These are phyloP conservation scores for Pistacia atlantica DNA, from an alignment of 345 rosid species.

Conservation along the genomic window DNA sequence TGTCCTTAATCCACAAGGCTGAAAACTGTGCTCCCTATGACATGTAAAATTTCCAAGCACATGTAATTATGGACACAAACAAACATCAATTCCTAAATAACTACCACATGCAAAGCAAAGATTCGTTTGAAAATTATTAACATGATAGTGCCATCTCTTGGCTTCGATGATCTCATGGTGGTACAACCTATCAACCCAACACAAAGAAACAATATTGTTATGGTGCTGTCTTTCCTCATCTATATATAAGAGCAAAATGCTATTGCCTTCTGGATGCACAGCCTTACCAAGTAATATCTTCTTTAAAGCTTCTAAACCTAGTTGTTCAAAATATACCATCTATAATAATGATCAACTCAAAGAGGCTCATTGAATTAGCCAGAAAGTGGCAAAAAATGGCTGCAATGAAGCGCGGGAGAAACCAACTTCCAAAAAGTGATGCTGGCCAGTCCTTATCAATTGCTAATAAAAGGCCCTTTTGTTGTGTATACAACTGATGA, in stretches of 20 bases:
- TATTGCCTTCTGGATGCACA: background rate
- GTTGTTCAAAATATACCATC: background rate
- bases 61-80: too few relatives aligned
- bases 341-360: constrained; percentile 26
- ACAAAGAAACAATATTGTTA: background rate
- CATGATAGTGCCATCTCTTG: background rate
- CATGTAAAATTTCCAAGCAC: too few relatives aligned
- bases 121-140: too few relatives aligned
- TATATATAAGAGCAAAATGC: background rate
- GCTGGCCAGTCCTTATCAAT: background rate
- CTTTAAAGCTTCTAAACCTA: background rate
- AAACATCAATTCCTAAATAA: too few relatives aligned
- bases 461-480: constrained; percentile 31
- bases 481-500: constrained; percentile 34
- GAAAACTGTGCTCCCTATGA: too few relatives aligned
- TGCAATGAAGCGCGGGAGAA: constrained; percentile 3
- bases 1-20: too few relatives aligned
- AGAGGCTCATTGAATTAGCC: constrained; percentile 18
- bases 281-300: background rate
- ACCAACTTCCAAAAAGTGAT: constrained; percentile 20
- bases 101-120: too few relatives aligned
- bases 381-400: constrained; percentile 27
- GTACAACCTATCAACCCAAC: background rate
- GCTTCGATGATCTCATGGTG: constrained; percentile 1
- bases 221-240: background rate